Percentiles rank a stretch among this genome's conserved stretches.
These are phyloP conservation scores for Eucommia ulmoides DNA, from an alignment of 257 asterid genomes.

Conservation along the genomic window DNA sequence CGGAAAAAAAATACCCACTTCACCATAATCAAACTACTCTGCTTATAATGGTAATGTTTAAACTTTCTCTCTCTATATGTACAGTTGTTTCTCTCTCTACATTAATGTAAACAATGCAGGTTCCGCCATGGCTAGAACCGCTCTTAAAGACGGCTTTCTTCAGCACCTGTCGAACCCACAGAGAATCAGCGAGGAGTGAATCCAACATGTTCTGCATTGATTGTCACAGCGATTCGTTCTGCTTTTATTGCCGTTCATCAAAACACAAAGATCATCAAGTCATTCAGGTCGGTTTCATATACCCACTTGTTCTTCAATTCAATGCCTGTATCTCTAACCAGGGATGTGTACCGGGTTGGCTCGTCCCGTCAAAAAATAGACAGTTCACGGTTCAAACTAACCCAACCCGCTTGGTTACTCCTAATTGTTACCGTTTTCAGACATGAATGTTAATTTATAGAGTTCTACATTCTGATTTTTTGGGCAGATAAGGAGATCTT, in stretches of 20 bases:
- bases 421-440: too few relatives aligned
- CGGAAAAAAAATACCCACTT: background rate
- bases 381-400: too few relatives aligned
- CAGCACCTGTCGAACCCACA: conserved; percentile 59
- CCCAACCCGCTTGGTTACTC: too few relatives aligned
- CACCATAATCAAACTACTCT: background rate
- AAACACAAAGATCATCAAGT: conserved; percentile 86
- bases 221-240: conserved; percentile 59
- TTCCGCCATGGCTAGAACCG: conserved; percentile 83
- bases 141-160: conserved; percentile 54
- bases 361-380: background rate
- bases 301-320: too few relatives aligned
- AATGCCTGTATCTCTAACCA: background rate
- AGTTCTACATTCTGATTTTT: background rate
- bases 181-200: conserved; percentile 73
- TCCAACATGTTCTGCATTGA: conserved; percentile 87
- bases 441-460: background rate
- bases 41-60: background rate
- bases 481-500: conserved; percentile 76
- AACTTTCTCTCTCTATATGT: background rate
- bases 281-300: conserved; percentile 45
- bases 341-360: background rate
- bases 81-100: background rate
- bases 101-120: conserved; percentile 29
- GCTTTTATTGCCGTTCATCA: conserved; percentile 81